Percentiles rank a stretch among this genome's conserved stretches.
phyloP scores from a whole-genome alignment of 345 rosid species.

The Citrus mangshanensis region DNA sequence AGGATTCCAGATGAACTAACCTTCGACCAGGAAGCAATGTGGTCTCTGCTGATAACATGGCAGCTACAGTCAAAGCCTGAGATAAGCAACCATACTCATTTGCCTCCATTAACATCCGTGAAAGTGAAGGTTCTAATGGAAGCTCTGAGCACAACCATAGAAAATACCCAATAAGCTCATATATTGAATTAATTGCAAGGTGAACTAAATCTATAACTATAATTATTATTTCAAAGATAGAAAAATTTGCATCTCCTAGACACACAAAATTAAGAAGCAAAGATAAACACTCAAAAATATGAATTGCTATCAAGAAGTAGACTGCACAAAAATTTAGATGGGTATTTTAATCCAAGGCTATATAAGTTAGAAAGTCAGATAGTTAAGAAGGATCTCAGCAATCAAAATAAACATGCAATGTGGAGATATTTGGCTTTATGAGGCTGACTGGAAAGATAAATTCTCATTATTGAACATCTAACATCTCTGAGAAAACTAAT shows the following conservation, averaged over 20 bases:
- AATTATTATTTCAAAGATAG: neutral
- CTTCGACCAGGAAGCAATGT: slow-evolving; percentile 72
- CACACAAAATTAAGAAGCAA: neutral
- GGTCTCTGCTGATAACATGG: slow-evolving; percentile 95
- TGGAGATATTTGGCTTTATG: neutral
- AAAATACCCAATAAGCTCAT: slow-evolving; percentile 13
- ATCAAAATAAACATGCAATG: neutral
- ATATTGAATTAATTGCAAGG: neutral
- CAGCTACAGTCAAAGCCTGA: slow-evolving; percentile 90
- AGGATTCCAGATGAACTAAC: slow-evolving; percentile 34
- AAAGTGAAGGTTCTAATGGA: slow-evolving; percentile 94
- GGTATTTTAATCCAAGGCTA: neutral
- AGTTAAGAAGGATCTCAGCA: neutral
- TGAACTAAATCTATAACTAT: neutral
- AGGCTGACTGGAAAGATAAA: neutral
- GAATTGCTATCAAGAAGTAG: neutral
- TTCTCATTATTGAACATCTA: neutral
- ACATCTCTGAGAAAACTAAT: neutral
- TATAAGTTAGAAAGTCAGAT: slow-evolving; percentile 4
- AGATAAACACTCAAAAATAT: neutral
- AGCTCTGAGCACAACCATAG: slow-evolving; percentile 57
- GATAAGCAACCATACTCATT: slow-evolving; percentile 77
- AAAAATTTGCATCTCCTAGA: too few species aligned
- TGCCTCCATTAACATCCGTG: slow-evolving; percentile 92
- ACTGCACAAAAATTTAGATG: neutral